These are phyloP conservation scores for Cryptosporidium parvum DNA, from an alignment of 169 alveolate genomes.

Conservation along the genomic window DNA sequence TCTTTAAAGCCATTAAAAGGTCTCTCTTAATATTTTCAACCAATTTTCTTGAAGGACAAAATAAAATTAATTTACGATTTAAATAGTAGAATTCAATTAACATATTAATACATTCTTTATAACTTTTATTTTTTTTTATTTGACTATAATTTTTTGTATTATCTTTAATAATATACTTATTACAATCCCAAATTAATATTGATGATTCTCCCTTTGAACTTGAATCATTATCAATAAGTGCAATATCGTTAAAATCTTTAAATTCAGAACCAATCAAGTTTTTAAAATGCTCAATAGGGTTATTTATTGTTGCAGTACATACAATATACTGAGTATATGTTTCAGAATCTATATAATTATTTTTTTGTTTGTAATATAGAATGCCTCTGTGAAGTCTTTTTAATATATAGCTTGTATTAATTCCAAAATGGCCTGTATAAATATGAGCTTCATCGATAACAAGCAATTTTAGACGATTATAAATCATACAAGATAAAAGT, in stretches of 20 bases:
- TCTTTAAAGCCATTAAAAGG: background rate
- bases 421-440: constrained; percentile 77
- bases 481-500: constrained; percentile 17
- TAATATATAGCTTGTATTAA: constrained; percentile 65
- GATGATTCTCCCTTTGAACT: constrained; percentile 36
- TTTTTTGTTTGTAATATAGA: constrained; percentile 23
- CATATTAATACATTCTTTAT: constrained; percentile 61
- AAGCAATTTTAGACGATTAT: constrained; percentile 34
- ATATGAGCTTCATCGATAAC: constrained; percentile 78
- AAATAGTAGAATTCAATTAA: constrained; percentile 46
- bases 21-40: constrained; percentile 67
- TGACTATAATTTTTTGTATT: background rate
- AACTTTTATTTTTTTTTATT: constrained; percentile 19
- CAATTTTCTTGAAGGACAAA: constrained; percentile 40
- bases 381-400: constrained; percentile 49
- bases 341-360: background rate
- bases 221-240: constrained; percentile 34
- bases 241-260: background rate
- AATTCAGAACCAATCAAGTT: constrained; percentile 28
- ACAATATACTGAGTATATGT: constrained; percentile 33
- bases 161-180: constrained; percentile 12
- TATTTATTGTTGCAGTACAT: constrained; percentile 75
- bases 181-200: constrained; percentile 67
- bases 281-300: constrained; percentile 67
- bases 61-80: constrained; percentile 41